Evolutionary conservation across 768 basidiomycete genomes (phyloP).

Genomic region (Tulasnella sp.): DNA sequence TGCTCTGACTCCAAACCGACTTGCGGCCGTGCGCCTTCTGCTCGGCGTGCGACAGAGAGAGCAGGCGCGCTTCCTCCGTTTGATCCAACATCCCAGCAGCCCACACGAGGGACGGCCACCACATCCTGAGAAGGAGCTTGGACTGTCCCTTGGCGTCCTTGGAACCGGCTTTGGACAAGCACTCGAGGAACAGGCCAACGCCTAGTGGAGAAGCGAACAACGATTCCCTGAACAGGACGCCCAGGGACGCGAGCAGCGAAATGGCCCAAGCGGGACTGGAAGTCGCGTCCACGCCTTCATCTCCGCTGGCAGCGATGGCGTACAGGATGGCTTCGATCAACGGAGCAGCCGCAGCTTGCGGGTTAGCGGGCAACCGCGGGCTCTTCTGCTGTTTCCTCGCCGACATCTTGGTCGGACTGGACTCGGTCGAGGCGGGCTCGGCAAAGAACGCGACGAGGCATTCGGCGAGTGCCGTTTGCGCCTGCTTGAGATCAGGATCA

Average conservation of each 20-base stretch:
- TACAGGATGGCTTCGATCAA: constrained; percentile 35
- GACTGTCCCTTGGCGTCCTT: constrained; percentile 57
- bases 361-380: constrained; percentile 54
- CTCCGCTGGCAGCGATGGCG: not conserved
- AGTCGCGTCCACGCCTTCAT: not conserved
- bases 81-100: constrained; percentile 40
- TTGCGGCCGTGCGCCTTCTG: not conserved
- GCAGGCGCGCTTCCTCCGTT: not conserved
- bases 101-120: constrained; percentile 60
- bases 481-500: not conserved
- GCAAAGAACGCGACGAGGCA: constrained; percentile 34
- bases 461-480: not conserved
- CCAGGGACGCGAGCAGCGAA: constrained; percentile 54
- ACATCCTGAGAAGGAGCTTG: constrained; percentile 49
- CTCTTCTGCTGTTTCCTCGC: constrained; percentile 34
- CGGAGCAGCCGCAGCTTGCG: constrained; percentile 47
- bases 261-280: constrained; percentile 62
- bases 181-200: constrained; percentile 35
- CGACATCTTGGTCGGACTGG: constrained; percentile 35
- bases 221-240: constrained; percentile 54
- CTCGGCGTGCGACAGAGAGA: not conserved
- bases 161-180: constrained; percentile 46
- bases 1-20: not conserved
- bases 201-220: constrained; percentile 12
- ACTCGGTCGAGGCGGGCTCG: constrained; percentile 38